These are phyloP conservation scores for Exobasidium rhododendri DNA, from an alignment of 1,284 basidiomycete species.

Conservation along the genomic window DNA sequence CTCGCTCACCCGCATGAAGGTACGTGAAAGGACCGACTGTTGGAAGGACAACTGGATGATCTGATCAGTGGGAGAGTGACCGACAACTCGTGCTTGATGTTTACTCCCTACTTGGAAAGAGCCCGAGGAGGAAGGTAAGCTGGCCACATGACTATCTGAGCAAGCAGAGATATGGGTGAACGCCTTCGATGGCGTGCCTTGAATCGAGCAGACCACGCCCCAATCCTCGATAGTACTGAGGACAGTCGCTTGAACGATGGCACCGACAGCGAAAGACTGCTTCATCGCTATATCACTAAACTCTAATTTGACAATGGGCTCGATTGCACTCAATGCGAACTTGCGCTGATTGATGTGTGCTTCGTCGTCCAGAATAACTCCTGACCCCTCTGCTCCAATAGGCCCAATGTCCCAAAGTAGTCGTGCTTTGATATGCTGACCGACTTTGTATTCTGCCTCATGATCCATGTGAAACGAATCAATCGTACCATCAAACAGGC, in stretches of 20 bases:
- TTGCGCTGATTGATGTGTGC: conserved; percentile 27
- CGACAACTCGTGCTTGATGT: conserved; percentile 84
- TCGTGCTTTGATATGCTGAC: conserved; percentile 69
- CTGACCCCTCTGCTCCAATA: conserved; percentile 8
- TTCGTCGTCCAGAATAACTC: conserved; percentile 15
- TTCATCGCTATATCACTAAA: conserved; percentile 29
- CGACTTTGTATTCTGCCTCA: conserved; percentile 58
- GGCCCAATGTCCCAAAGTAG: conserved; percentile 66
- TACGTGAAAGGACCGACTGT: conserved; percentile 76
- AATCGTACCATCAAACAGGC: conserved; percentile 88
- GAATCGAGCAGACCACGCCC: conserved; percentile 43
- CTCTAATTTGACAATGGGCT: conserved; percentile 38
- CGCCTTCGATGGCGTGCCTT: conserved; percentile 20
- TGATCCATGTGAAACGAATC: conserved; percentile 72
- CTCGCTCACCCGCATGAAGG: conserved; percentile 80
- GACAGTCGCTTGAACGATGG: conserved; percentile 35
- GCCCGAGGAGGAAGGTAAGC: conserved; percentile 62
- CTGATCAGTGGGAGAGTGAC: conserved; percentile 82
- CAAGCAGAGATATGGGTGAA: conserved; percentile 73
- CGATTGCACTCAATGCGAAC: conserved; percentile 43
- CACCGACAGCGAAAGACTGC: conserved; percentile 34
- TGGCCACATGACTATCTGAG: conserved; percentile 82
- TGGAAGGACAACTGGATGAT: conserved; percentile 81
- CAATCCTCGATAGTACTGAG: conserved; percentile 40
- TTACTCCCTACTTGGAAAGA: conserved; percentile 37